Percentiles rank a stretch among this genome's conserved stretches.
phyloP scores from a whole-genome alignment of 1,139 yeast genomes.

The Yamadazyma blattariae region DNA sequence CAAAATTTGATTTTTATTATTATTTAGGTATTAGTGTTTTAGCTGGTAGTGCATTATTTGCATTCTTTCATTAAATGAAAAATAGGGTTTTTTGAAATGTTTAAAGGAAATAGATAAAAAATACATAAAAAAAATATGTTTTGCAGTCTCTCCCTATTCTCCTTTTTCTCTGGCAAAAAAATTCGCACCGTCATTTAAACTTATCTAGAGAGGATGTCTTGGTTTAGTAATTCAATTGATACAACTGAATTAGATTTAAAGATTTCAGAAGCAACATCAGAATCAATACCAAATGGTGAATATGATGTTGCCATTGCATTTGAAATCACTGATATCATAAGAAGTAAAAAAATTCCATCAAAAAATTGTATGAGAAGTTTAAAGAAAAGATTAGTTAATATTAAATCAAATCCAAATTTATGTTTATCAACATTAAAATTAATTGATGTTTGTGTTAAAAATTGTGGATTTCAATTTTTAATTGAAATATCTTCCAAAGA shows the following conservation, averaged over 20 bases:
- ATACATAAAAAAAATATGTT: too few species aligned
- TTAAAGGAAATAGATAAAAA: too few species aligned
- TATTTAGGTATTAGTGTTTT: slow-evolving; percentile 36
- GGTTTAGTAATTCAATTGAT: slow-evolving; percentile 52
- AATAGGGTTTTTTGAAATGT: too few species aligned
- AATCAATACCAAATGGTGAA: slow-evolving; percentile 88
- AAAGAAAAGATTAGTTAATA: slow-evolving; percentile 66
- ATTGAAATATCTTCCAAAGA: slow-evolving; percentile 80
- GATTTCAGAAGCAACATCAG: slow-evolving; percentile 80
- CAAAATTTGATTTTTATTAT: slow-evolving; percentile 46
- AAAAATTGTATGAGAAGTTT: slow-evolving; percentile 82
- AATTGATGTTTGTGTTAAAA: slow-evolving; percentile 84
- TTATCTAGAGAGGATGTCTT: too few species aligned
- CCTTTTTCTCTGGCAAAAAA: too few species aligned
- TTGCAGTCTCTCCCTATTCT: too few species aligned
- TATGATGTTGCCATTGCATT: slow-evolving; percentile 75
- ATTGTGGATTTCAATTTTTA: slow-evolving; percentile 86
- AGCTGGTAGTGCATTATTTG: slow-evolving; percentile 22
- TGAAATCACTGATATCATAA: slow-evolving; percentile 83
- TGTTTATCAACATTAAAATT: slow-evolving; percentile 73
- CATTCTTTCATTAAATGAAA: slow-evolving; percentile 13
- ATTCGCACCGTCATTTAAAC: too few species aligned
- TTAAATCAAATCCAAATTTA: slow-evolving; percentile 69
- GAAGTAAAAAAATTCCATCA: slow-evolving; percentile 80
- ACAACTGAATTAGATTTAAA: slow-evolving; percentile 58